phyloP scores from a whole-genome alignment of 371 early-diverging fungal genomes.

The Syncephalastrum monosporum region DNA sequence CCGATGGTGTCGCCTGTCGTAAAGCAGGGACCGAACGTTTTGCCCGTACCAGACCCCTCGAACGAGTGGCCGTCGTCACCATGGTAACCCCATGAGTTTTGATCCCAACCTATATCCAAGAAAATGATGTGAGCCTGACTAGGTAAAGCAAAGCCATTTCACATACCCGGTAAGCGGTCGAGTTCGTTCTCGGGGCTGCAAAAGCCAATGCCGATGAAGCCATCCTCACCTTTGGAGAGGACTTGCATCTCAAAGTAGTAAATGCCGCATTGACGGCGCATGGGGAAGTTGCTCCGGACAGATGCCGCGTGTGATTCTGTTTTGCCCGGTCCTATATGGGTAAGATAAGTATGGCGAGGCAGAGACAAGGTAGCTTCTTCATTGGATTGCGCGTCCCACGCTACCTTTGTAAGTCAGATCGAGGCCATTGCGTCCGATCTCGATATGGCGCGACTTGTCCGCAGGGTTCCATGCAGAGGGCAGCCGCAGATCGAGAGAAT shows the following conservation, averaged over 20 bases:
- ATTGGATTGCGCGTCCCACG: constrained; percentile 17
- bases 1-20: constrained; percentile 92
- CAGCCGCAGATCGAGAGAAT: constrained; percentile 36
- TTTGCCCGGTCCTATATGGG: constrained; percentile 70
- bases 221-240: constrained; percentile 86
- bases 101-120: constrained; percentile 70
- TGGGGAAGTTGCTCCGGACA: constrained; percentile 78
- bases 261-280: constrained; percentile 85
- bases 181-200: constrained; percentile 57
- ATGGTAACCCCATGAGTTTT: constrained; percentile 85
- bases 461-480: constrained; percentile 66
- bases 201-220: constrained; percentile 92
- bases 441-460: constrained; percentile 60
- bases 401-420: constrained; percentile 57
- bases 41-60: constrained; percentile 77
- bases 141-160: constrained; percentile 58
- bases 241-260: constrained; percentile 91
- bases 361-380: neutral
- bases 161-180: constrained; percentile 76
- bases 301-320: constrained; percentile 82
- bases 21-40: constrained; percentile 87
- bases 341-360: constrained; percentile 1
- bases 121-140: too few species aligned
- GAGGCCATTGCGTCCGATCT: constrained; percentile 52
- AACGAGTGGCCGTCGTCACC: constrained; percentile 93